Evolutionary conservation across 768 basidiomycete species (phyloP).

Genomic region (Suillus luteus): DNA sequence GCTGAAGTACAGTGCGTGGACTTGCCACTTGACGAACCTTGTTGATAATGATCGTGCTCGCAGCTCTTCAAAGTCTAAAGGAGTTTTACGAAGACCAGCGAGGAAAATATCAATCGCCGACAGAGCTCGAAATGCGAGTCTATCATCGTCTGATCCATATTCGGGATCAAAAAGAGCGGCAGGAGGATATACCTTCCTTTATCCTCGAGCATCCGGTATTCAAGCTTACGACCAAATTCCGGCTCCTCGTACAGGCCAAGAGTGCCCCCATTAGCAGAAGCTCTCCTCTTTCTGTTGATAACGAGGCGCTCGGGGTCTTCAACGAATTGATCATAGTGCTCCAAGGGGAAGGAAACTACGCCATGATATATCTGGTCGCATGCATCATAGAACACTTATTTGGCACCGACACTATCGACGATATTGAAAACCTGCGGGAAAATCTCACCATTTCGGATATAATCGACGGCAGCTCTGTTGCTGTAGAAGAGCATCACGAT

Average conservation of each 20-base stretch:
- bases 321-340: constrained; percentile 61
- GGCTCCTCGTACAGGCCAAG: constrained; percentile 75
- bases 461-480: constrained; percentile 60
- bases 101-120: constrained; percentile 65
- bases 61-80: constrained; percentile 89
- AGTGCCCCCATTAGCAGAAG: constrained; percentile 74
- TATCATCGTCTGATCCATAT: constrained; percentile 94
- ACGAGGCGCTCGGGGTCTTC: constrained; percentile 65
- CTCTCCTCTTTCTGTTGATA: constrained; percentile 64
- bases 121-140: constrained; percentile 94
- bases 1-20: constrained; percentile 80
- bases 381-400: constrained; percentile 89
- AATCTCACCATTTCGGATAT: constrained; percentile 59
- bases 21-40: constrained; percentile 1
- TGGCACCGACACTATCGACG: constrained; percentile 75
- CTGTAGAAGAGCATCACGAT: constrained; percentile 27
- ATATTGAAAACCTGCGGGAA: constrained; percentile 67
- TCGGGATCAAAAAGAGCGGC: constrained; percentile 77
- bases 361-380: constrained; percentile 86
- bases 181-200: constrained; percentile 66
- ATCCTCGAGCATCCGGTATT: constrained; percentile 77
- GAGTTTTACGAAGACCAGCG: constrained; percentile 91
- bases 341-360: constrained; percentile 60
- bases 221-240: constrained; percentile 79
- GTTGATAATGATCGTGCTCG: constrained; percentile 3